These are phyloP conservation scores for Neocallimastix lanati DNA, from an alignment of 192 early-diverging fungal species.

Conservation along the genomic window DNA sequence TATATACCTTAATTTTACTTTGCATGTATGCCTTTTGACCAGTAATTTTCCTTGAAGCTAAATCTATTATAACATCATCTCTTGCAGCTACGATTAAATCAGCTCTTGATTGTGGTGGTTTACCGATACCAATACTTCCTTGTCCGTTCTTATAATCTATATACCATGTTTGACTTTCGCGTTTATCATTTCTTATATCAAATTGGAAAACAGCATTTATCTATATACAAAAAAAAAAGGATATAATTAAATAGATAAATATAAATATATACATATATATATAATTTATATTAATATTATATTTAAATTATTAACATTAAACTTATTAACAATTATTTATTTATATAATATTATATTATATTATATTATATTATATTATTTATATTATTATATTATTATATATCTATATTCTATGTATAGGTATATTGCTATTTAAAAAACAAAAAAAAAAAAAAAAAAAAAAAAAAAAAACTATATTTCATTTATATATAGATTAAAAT, in stretches of 20 bases:
- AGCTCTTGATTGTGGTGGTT: slow-evolving; percentile 35
- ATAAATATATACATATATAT: too few relatives aligned
- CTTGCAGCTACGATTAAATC: slow-evolving; percentile 51
- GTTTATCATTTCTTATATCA: slow-evolving; percentile 52
- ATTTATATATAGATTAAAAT: too few relatives aligned
- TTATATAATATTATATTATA: too few relatives aligned
- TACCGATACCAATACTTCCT: slow-evolving; percentile 32
- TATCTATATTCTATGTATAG: too few relatives aligned
- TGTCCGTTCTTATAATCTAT: slow-evolving; percentile 68
- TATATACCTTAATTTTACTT: slow-evolving; percentile 76
- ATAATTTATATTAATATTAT: too few relatives aligned
- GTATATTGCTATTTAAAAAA: too few relatives aligned
- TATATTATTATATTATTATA: too few relatives aligned
- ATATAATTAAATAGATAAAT: not conserved
- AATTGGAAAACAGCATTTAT: slow-evolving; percentile 79
- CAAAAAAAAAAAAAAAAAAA: too few relatives aligned
- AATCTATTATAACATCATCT: slow-evolving; percentile 65
- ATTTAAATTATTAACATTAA: too few relatives aligned
- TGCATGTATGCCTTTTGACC: slow-evolving; percentile 82
- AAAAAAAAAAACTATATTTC: too few relatives aligned
- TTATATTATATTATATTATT: too few relatives aligned
- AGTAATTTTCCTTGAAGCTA: slow-evolving; percentile 70
- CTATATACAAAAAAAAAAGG: not conserved
- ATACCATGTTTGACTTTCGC: slow-evolving; percentile 57
- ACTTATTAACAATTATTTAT: too few relatives aligned